Evolutionary conservation across 805 yeast genomes (phyloP), one percentile per base, ranked within the genome.

Genomic region (Torulaspora microellipsoides): DNA sequence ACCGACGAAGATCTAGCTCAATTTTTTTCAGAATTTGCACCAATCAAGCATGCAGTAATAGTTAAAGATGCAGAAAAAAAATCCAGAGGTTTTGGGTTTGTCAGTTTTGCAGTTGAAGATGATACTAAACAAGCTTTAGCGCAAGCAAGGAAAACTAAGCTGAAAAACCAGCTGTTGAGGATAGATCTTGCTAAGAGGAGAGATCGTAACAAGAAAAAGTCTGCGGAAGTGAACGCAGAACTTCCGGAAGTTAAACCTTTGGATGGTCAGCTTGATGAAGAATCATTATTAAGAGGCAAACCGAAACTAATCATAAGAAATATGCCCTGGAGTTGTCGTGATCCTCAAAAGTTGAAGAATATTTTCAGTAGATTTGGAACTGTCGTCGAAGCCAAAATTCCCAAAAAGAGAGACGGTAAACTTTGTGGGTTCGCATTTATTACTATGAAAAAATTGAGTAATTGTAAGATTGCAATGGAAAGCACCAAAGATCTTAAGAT

Each of bases 371-470:
- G 79, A 57, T 93, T 70, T 60, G 99, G 99, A 40, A 82, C 85
- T 25, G 96, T 93, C 29, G 79, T 78, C 20, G 96, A 89, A 58
- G 95, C 91, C 0, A 79, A 80, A 53, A 87, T 93, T 53, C 99
- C 99, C 36, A 79, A 86, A 57, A 87, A 85, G 59, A 74, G 77
- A 37, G 95, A 88, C 38, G 96, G 96, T 12, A 81, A 78, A 62
- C 85, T 93, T 93, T 71, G 83, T 47, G 99, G 99, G 9, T 93
- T 91, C 75, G 99, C 89, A 0, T 93, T 93, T 64, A 89, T 93
- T 8, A 84, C 93, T 0, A 85, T 93, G 95, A 80, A 80, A 58
- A 86, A 83, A 57, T 73, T 80, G 49, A 67, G 77, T 25, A 79
- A 83, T 49, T 98, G 99, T 38, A 82, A 78, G 54, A 73, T 70